A percentile compares a stretch with the other conserved stretches of the same genome.
These are phyloP conservation scores for Chrysosporium keratinophilum DNA, from an alignment of 2,329 filamentous ascomycete genomes.

Conservation along the genomic window DNA sequence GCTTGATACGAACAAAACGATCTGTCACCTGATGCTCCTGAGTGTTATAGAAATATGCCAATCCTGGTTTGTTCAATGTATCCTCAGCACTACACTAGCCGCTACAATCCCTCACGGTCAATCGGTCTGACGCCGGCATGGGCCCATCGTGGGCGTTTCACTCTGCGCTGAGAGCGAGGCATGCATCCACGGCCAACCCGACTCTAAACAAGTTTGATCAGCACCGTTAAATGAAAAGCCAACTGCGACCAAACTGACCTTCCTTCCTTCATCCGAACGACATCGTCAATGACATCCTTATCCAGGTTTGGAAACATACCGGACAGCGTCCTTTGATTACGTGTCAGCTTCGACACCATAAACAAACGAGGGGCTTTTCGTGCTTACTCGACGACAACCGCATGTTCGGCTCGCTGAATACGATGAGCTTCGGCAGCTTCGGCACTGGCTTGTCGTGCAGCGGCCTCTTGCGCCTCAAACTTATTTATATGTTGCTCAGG, in stretches of 20 bases:
- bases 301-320: slow-evolving; percentile 97
- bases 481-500: slow-evolving; percentile 27
- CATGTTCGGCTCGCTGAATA: slow-evolving; percentile 73
- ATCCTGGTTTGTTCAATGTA: not conserved
- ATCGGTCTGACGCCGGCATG: not conserved
- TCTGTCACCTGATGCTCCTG: not conserved
- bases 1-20: no score
- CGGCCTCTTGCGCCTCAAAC: slow-evolving; percentile 71
- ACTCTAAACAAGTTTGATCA: slow-evolving; percentile 45
- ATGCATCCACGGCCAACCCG: slow-evolving; percentile 75
- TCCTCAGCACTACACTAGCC: not conserved
- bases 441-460: slow-evolving; percentile 78
- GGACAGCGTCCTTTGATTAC: slow-evolving; percentile 55
- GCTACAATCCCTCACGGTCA: not conserved
- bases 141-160: slow-evolving; percentile 9
- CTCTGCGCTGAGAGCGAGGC: slow-evolving; percentile 55
- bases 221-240: not conserved
- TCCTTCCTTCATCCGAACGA: slow-evolving; percentile 90
- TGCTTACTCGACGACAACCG: slow-evolving; percentile 68
- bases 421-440: slow-evolving; percentile 79
- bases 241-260: slow-evolving; percentile 48
- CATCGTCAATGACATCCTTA: slow-evolving; percentile 88
- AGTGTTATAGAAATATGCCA: not conserved
- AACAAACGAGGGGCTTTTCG: slow-evolving; percentile 1
- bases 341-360: not conserved